These are phyloP conservation scores for Ceratocystis cubensis DNA, from an alignment of 2,329 filamentous ascomycete genomes.

Conservation along the genomic window DNA sequence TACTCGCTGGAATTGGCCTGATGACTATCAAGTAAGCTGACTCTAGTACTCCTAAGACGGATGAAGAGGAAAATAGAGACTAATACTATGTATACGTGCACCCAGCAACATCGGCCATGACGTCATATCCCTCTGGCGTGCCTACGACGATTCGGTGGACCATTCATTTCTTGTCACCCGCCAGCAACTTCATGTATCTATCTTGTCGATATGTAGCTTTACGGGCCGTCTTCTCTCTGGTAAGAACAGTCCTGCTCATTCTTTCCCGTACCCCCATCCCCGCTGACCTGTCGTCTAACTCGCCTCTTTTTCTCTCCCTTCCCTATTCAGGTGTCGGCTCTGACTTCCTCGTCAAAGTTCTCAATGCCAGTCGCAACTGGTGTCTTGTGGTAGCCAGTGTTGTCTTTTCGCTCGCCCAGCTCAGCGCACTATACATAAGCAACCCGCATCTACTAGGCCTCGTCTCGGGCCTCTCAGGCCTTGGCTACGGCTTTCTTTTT, in stretches of 20 bases:
- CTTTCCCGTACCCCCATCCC: not conserved
- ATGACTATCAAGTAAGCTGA: slow-evolving; percentile 93
- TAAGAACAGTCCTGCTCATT: slow-evolving; percentile 30
- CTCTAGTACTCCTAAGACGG: not conserved
- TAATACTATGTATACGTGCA: not conserved
- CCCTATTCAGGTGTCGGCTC: slow-evolving; percentile 60
- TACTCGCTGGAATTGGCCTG: slow-evolving; percentile 83
- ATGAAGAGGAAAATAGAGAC: not conserved
- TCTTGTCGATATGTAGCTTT: slow-evolving; percentile 83
- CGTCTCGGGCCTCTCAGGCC: slow-evolving; percentile 70
- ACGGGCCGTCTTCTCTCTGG: slow-evolving; percentile 65
- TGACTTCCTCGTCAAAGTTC: slow-evolving; percentile 72
- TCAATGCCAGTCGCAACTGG: slow-evolving; percentile 78
- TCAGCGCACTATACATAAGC: slow-evolving; percentile 59
- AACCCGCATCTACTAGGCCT: slow-evolving; percentile 66
- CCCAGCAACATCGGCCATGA: slow-evolving; percentile 86
- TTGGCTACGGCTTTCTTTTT: slow-evolving; percentile 88
- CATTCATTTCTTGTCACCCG: slow-evolving; percentile 64
- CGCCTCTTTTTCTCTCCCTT: slow-evolving; percentile 21
- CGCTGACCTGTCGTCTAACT: not conserved
- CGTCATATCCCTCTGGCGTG: slow-evolving; percentile 74
- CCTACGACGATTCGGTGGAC: slow-evolving; percentile 61
- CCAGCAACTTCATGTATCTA: slow-evolving; percentile 86
- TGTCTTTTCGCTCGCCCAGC: slow-evolving; percentile 68
- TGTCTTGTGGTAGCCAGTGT: slow-evolving; percentile 66